Conservation (phyloP, 176 grass and related monocot species). For the Musa acuminata region DNA sequence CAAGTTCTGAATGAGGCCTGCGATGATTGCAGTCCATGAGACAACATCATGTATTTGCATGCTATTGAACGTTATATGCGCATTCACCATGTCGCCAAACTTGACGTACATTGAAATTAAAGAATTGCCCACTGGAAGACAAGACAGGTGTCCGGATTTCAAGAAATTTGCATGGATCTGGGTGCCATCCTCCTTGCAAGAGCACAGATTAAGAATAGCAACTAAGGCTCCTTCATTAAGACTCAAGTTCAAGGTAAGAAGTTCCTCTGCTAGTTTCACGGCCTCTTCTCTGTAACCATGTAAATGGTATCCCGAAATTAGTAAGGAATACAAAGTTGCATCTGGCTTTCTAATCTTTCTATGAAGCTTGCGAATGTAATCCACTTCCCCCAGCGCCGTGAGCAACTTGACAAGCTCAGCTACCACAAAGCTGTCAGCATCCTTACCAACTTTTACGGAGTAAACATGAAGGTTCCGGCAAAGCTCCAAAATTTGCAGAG, state of each 20-base stretch:
- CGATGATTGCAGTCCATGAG: constrained; percentile 76
- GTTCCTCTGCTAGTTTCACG: constrained; percentile 39
- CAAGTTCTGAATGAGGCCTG: constrained; percentile 58
- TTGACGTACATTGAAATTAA: constrained; percentile 70
- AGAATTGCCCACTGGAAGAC: constrained; percentile 57
- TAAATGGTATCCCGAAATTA: constrained; percentile 57
- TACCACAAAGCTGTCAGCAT: constrained; percentile 58
- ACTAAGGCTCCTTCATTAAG: constrained; percentile 76
- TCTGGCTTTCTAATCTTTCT: constrained; percentile 46
- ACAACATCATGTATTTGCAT: constrained; percentile 43
- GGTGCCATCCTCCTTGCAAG: constrained; percentile 43
- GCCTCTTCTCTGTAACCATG: constrained; percentile 55
- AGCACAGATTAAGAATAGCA: constrained; percentile 51
- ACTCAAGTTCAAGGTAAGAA: constrained; percentile 45
- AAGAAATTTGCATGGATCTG: constrained; percentile 59
- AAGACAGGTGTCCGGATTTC: constrained; percentile 55
- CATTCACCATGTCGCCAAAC: constrained; percentile 39
- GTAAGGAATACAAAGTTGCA: constrained; percentile 50
- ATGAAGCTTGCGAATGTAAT: constrained; percentile 60
- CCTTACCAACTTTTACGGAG: constrained; percentile 60
- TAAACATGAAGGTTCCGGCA: constrained; percentile 66
- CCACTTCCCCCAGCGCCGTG: constrained; percentile 40
- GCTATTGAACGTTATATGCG: constrained; percentile 40
- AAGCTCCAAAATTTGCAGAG: constrained; percentile 52
- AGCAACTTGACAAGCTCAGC: constrained; percentile 69